Evolutionary conservation across 2,329 filamentous ascomycete species (phyloP).

Genomic region (Fusarium sp.): DNA sequence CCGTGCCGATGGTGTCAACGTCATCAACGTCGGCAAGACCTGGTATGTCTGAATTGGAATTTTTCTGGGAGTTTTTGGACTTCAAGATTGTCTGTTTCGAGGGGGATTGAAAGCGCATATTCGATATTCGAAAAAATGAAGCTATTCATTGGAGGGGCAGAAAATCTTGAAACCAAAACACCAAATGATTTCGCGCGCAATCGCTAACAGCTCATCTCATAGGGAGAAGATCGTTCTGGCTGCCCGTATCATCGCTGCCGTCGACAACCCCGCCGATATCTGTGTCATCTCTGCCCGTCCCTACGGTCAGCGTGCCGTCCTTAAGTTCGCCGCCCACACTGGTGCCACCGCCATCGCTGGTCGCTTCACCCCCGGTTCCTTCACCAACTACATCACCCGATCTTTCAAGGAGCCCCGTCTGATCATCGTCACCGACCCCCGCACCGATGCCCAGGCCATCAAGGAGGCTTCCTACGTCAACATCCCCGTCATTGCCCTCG

Average conservation of each 20-base stretch:
- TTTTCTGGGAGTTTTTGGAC: not conserved
- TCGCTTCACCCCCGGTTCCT: constrained; percentile 99
- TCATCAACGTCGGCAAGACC: constrained; percentile 99
- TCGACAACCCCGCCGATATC: constrained; percentile 99
- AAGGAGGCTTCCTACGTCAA: constrained; percentile 99
- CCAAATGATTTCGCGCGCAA: constrained; percentile 8
- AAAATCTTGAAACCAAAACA: constrained; percentile 34
- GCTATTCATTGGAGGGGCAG: constrained; percentile 34
- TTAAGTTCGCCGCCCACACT: constrained; percentile 99
- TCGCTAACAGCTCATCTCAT: constrained; percentile 34
- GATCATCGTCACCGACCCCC: constrained; percentile 99
- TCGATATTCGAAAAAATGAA: not conserved
- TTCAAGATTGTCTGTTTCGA: not conserved
- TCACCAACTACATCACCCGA: constrained; percentile 99
- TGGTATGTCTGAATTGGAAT: constrained; percentile 70
- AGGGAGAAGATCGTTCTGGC: constrained; percentile 99
- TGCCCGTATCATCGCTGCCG: constrained; percentile 96
- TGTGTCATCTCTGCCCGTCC: constrained; percentile 99
- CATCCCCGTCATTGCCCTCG: constrained; percentile 99
- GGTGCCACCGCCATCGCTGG: constrained; percentile 97
- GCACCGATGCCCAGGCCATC: constrained; percentile 99
- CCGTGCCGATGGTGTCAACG: constrained; percentile 96
- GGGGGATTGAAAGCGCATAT: not conserved
- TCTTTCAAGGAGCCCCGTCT: constrained; percentile 99
- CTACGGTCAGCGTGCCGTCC: constrained; percentile 98